Evolutionary conservation across 345 rosid species (phyloP).

Genomic region (Moricandia arvensis): DNA sequence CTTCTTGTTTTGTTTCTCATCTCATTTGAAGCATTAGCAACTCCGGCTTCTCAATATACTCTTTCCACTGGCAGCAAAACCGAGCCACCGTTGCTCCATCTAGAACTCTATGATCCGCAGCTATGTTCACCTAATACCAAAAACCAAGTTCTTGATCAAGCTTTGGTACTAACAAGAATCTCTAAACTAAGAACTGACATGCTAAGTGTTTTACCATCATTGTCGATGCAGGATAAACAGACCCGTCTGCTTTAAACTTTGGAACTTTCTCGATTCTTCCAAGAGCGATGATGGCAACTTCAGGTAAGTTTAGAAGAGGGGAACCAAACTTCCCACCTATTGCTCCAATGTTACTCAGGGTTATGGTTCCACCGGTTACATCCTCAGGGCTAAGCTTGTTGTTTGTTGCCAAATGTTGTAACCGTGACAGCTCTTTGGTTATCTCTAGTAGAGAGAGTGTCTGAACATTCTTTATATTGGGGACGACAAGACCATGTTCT

Average conservation of each 20-base stretch:
- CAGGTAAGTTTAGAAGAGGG: conserved; percentile 85
- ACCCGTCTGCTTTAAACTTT: conserved; percentile 57
- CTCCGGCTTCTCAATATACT: conserved; percentile 78
- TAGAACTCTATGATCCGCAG: conserved; percentile 88
- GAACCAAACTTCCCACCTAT: conserved; percentile 93
- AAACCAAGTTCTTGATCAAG: neutral
- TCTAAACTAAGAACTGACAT: neutral
- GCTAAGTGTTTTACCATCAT: conserved; percentile 60
- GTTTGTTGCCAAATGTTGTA: conserved; percentile 63
- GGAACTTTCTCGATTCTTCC: conserved; percentile 90
- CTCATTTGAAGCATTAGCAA: conserved; percentile 72
- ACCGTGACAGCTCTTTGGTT: conserved; percentile 73
- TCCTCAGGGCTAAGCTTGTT: conserved; percentile 77
- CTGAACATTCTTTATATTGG: conserved; percentile 89
- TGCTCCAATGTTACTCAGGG: conserved; percentile 87
- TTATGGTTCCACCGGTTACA: conserved; percentile 82
- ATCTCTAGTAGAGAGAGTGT: conserved; percentile 76
- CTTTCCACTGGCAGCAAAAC: conserved; percentile 90
- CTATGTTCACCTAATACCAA: conserved; percentile 66
- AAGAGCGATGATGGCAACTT: conserved; percentile 82
- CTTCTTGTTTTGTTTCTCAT: conserved; percentile 25
- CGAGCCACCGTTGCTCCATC: conserved; percentile 93
- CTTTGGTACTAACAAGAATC: conserved; percentile 7
- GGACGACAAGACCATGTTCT: conserved; percentile 81
- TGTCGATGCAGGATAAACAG: conserved; percentile 58